Evolutionary conservation across 805 yeast genomes (phyloP).

Genomic region (Lachancea kluyveri): DNA sequence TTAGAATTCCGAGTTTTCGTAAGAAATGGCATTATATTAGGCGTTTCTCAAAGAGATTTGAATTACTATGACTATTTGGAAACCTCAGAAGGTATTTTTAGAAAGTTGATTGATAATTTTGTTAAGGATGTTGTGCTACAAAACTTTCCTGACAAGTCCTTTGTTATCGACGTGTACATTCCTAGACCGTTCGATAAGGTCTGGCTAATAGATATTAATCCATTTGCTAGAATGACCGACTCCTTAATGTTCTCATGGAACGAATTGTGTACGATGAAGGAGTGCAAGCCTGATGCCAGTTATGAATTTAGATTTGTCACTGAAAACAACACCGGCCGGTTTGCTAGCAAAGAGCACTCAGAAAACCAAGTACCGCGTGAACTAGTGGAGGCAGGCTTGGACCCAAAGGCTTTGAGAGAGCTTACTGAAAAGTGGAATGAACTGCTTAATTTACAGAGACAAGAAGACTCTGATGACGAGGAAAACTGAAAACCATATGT

Average conservation of each 20-base stretch:
- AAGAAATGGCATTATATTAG: conserved; percentile 54
- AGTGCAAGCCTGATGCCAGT: conserved; percentile 22
- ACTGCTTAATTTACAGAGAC: conserved; percentile 25
- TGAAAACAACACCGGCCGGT: conserved; percentile 64
- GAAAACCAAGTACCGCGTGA: conserved; percentile 92
- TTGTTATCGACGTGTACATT: conserved; percentile 75
- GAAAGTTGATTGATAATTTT: conserved; percentile 46
- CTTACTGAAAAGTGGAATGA: conserved; percentile 57
- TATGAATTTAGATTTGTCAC: conserved; percentile 62
- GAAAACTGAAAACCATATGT: conserved; percentile 4
- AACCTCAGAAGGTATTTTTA: conserved; percentile 43
- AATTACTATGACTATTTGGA: conserved; percentile 71
- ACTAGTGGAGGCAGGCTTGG: conserved; percentile 74
- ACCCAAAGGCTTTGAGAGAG: conserved; percentile 64
- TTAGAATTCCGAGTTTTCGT: conserved; percentile 88
- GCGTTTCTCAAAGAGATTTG: conserved; percentile 79
- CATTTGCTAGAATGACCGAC: conserved; percentile 75
- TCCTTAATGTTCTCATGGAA: conserved; percentile 78
- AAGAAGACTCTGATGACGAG: conserved; percentile 14
- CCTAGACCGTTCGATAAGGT: conserved; percentile 67
- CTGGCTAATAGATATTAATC: conserved; percentile 79
- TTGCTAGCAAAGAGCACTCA: conserved; percentile 75
- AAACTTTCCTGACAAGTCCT: conserved; percentile 47
- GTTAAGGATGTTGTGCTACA: conserved; percentile 42
- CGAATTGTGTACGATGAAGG: conserved; percentile 44